Evolutionary conservation across 805 yeast genomes (phyloP).

Genomic region (Saccharomycopsis javanensis): DNA sequence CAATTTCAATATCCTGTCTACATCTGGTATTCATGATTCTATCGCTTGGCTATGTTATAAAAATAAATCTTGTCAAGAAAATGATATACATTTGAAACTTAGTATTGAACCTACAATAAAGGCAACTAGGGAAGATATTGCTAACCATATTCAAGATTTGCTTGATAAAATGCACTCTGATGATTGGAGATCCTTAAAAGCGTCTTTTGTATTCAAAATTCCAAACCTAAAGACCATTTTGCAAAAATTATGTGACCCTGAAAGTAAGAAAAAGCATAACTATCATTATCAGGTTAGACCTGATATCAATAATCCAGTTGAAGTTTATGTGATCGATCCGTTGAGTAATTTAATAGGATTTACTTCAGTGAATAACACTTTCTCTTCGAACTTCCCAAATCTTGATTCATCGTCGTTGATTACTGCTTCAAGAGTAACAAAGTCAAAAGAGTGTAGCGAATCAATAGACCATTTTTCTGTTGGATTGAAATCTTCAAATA

Average conservation of each 20-base stretch:
- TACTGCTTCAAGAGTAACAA: not conserved
- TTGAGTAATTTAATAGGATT: conserved; percentile 77
- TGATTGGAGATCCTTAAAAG: conserved; percentile 44
- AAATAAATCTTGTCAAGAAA: conserved; percentile 23
- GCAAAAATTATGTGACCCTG: conserved; percentile 24
- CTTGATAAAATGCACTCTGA: conserved; percentile 24
- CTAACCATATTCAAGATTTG: conserved; percentile 22
- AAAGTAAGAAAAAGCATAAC: not conserved
- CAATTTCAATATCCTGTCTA: conserved; percentile 28
- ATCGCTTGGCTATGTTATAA: conserved; percentile 28
- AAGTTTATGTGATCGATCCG: conserved; percentile 73
- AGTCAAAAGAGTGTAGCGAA: not conserved
- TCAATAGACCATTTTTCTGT: no score
- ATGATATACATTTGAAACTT: conserved; percentile 25
- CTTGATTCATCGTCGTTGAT: not conserved
- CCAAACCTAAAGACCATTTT: conserved; percentile 23
- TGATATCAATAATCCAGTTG: conserved; percentile 62
- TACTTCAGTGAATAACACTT: conserved; percentile 50
- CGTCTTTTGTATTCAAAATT: conserved; percentile 31
- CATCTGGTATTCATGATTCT: conserved; percentile 9
- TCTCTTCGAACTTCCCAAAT: conserved; percentile 38
- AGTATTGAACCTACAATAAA: conserved; percentile 20
- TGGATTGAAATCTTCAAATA: not conserved
- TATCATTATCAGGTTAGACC: conserved; percentile 51
- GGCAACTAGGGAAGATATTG: conserved; percentile 21